Base-by-base conservation (phyloP, 805 yeast species). In the Cyberlindnera veronae region DNA sequence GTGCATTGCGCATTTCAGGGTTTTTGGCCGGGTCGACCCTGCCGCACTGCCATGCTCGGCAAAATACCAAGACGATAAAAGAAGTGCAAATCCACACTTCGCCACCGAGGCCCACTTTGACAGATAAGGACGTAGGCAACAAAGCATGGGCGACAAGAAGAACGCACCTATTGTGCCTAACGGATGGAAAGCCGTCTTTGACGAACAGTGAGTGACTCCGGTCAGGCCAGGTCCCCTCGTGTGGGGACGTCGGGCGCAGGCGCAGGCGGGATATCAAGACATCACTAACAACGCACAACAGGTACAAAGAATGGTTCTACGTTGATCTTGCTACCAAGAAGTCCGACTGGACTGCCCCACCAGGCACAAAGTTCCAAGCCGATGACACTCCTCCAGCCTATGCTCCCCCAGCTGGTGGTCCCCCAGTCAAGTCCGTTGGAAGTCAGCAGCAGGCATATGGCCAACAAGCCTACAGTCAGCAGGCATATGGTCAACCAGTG, bases 281-380 rank as follows among this genome's bases (percentile, higher is more conserved):
- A 22, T 5, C 20, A 20, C 33, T 30, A 30, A 30, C 24, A 11
- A 23, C 24, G 13, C 26, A 21, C 20, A 21, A 14, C 28, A 46
- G 48, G 42, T 84, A 84, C 58, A 69, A 72, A 36, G 77, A 84
- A 2, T 87, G 81, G 80, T 91, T 81, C 61, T 91, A 80, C 55
- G 95, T 91, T n/a, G 70, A 88, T 52, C 64, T 84, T 48, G 55
- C 69, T 13, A 76, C 86, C 12, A 82, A 84, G 44, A 68, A 77
- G 50, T 86, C 96, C 0, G 96, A 89, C 61, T 91, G 98, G 98
- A 95, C 86, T 38, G 77, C 80, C 12, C 97, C 96, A 13, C 43
- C 45, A 10, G 83, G 83, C 1, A 76, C 86, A 0, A 58, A 50
- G 2, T 73, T 74, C 57, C 61, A 65, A 9, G 35, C 49, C 7